Evolutionary conservation across 177 flowering plant species (phyloP).

Genomic region (Tripterygium wilfordii): DNA sequence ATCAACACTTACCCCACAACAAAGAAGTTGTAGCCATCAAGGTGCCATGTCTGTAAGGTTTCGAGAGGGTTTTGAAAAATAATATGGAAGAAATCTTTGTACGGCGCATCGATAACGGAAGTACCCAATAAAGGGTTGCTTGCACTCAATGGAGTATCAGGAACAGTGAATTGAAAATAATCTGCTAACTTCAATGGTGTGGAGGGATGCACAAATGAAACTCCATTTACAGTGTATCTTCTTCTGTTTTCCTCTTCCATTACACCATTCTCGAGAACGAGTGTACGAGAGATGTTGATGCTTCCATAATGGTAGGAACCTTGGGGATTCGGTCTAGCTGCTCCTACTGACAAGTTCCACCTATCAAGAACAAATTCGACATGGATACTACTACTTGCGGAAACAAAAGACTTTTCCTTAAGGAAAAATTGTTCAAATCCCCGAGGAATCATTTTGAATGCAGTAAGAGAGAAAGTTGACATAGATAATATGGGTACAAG

Average conservation of each 20-base stretch:
- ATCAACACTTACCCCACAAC: conserved; percentile 17
- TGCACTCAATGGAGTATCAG: not conserved
- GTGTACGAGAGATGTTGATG: conserved; percentile 15
- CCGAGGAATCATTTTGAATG: too few relatives aligned
- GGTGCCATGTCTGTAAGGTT: conserved; percentile 13
- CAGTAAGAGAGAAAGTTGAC: too few relatives aligned
- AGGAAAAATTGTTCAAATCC: too few relatives aligned
- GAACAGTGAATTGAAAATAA: not conserved
- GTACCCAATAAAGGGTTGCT: not conserved
- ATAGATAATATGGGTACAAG: too few relatives aligned
- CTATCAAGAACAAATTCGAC: conserved; percentile 12
- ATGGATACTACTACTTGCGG: too few relatives aligned
- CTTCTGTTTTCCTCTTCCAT: conserved; percentile 1
- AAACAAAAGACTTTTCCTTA: too few relatives aligned
- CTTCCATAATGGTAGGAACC: conserved; percentile 30
- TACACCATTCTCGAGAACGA: conserved; percentile 5
- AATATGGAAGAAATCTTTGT: conserved; percentile 8
- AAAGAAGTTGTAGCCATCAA: conserved; percentile 17
- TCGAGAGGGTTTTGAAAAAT: conserved; percentile 12
- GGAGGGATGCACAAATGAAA: conserved; percentile 17
- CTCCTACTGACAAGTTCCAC: conserved; percentile 19
- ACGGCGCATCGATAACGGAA: conserved; percentile 3
- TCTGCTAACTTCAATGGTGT: conserved; percentile 10
- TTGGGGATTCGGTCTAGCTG: conserved; percentile 31
- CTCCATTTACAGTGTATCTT: conserved; percentile 17